Evolutionary conservation across 257 asterid genomes (phyloP).

Genomic region (Leptodermis oblonga): DNA sequence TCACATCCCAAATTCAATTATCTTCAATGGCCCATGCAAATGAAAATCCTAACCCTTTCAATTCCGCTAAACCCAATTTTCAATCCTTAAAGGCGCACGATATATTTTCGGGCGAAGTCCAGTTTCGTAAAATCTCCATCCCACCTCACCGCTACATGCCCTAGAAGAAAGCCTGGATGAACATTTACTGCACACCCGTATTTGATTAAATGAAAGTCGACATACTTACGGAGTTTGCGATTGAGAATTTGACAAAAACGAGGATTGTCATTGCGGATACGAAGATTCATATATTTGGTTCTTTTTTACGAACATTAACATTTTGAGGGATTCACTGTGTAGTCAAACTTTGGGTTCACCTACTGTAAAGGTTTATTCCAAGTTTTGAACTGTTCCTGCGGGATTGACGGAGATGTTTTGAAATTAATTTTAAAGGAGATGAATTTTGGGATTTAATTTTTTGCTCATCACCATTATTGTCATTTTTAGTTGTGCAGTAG

Average conservation of each 20-base stretch:
- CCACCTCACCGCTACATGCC: constrained; percentile 83
- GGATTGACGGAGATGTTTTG: constrained; percentile 76
- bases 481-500: background rate
- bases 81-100: constrained; percentile 72
- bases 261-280: constrained; percentile 82
- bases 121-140: constrained; percentile 66
- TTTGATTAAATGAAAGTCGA: constrained; percentile 75
- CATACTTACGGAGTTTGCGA: constrained; percentile 74
- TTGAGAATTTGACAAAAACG: constrained; percentile 77
- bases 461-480: background rate
- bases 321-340: constrained; percentile 80
- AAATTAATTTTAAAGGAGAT: background rate
- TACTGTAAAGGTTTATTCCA: constrained; percentile 84
- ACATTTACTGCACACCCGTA: constrained; percentile 72
- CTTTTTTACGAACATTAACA: constrained; percentile 72
- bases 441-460: background rate
- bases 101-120: constrained; percentile 63
- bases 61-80: constrained; percentile 54
- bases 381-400: constrained; percentile 72
- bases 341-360: constrained; percentile 88
- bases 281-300: constrained; percentile 76
- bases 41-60: too few species aligned
- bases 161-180: constrained; percentile 68
- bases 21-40: too few species aligned
- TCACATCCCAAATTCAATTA: too few species aligned